phyloP scores from a whole-genome alignment of 2,329 filamentous ascomycete species.

The Aspergillus floridensis region DNA sequence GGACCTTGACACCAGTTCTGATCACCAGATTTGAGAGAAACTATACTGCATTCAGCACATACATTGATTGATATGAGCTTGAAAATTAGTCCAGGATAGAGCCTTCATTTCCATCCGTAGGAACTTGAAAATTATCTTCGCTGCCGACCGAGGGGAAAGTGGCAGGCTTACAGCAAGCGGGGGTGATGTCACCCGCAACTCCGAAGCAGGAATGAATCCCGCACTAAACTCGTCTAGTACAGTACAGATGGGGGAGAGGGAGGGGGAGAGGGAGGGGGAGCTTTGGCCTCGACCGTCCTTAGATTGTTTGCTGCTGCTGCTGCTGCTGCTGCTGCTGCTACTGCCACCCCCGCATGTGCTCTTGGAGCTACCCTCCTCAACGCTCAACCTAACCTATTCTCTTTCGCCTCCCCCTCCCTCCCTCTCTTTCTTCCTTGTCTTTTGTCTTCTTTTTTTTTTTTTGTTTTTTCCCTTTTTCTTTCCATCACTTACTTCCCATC shows the following conservation, averaged over 20 bases:
- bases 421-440: conserved; percentile 6
- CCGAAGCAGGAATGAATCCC: background rate
- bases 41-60: too few relatives aligned
- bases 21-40: too few relatives aligned
- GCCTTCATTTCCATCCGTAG: too few relatives aligned
- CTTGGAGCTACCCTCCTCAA: conserved; percentile 1
- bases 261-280: conserved; percentile 5
- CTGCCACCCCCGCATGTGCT: conserved; percentile 8
- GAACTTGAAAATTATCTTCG: too few relatives aligned
- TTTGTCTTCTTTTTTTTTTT: conserved; percentile 1
- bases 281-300: conserved; percentile 9
- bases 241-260: background rate
- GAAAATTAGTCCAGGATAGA: too few relatives aligned
- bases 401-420: background rate
- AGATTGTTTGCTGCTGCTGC: background rate
- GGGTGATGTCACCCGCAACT: conserved; percentile 14
- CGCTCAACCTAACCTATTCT: background rate
- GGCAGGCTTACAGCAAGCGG: background rate
- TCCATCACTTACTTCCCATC: background rate
- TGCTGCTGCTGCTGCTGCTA: background rate
- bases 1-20: too few relatives aligned
- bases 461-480: background rate
- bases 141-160: background rate
- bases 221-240: background rate
- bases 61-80: too few relatives aligned